phyloP scores from a whole-genome alignment of 2,329 filamentous ascomycete genomes.

The Nothomitra cinnamomea region DNA sequence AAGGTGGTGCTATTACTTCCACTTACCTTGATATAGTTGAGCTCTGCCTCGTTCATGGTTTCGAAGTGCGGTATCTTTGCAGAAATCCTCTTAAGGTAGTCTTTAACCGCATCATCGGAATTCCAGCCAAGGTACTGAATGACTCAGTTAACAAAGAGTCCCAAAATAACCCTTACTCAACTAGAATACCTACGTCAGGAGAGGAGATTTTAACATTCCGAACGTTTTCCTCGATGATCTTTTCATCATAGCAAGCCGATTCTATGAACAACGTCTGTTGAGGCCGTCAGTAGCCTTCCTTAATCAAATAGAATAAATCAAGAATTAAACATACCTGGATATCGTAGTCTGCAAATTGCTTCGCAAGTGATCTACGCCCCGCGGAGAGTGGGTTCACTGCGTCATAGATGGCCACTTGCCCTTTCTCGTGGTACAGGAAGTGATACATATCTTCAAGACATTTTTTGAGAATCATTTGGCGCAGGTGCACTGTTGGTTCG shows the following conservation, averaged over 20 bases:
- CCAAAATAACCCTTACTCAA: background rate
- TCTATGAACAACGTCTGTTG: constrained; percentile 87
- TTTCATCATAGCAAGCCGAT: constrained; percentile 83
- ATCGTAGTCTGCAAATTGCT: constrained; percentile 95
- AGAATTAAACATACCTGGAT: constrained; percentile 46
- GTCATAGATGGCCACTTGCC: constrained; percentile 96
- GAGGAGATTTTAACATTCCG: constrained; percentile 96
- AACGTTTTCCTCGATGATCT: constrained; percentile 90
- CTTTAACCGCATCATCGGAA: constrained; percentile 75
- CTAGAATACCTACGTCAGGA: constrained; percentile 54
- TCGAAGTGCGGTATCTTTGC: constrained; percentile 91
- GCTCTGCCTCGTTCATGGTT: constrained; percentile 82
- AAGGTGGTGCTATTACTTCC: background rate
- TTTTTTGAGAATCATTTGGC: constrained; percentile 95
- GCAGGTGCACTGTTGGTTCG: constrained; percentile 75
- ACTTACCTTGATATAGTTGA: constrained; percentile 76
- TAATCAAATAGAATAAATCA: background rate
- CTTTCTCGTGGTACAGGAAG: constrained; percentile 93
- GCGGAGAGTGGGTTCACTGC: constrained; percentile 83
- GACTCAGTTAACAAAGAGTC: constrained; percentile 5
- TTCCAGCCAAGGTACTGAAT: constrained; percentile 73
- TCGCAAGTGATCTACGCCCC: constrained; percentile 69
- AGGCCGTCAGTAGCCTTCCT: background rate
- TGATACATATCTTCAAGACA: constrained; percentile 94
- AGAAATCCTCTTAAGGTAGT: constrained; percentile 80